Evolutionary conservation across 441 rosid species (phyloP).

Genomic region (Euphorbia schlechtendalii): DNA sequence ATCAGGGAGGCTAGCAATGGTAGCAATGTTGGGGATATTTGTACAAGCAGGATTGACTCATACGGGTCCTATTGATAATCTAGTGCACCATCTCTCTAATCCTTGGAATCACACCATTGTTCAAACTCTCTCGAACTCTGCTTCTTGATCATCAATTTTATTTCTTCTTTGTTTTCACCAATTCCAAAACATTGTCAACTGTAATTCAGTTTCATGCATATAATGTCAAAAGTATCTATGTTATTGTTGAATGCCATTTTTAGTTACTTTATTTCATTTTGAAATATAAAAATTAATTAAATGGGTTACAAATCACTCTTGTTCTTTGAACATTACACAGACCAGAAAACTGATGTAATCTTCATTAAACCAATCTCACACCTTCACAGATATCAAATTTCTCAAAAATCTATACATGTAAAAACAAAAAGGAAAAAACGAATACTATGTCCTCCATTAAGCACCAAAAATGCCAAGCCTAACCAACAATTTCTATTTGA

Average conservation of each 20-base stretch:
- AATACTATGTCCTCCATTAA: conserved; percentile 7
- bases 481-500: conserved; percentile 12
- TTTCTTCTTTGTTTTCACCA: background rate
- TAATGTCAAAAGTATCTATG: too few species aligned
- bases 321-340: background rate
- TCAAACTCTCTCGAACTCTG: conserved; percentile 53
- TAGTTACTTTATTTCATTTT: too few species aligned
- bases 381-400: conserved; percentile 6
- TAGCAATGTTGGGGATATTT: conserved; percentile 80
- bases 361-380: conserved; percentile 18
- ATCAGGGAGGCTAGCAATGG: conserved; percentile 85
- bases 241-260: too few species aligned
- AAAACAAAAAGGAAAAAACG: conserved; percentile 5
- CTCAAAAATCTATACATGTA: conserved; percentile 16
- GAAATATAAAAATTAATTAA: too few species aligned
- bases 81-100: conserved; percentile 72
- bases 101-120: conserved; percentile 90
- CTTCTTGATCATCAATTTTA: conserved; percentile 26
- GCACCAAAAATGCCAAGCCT: conserved; percentile 8
- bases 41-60: conserved; percentile 91
- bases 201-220: too few species aligned
- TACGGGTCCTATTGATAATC: conserved; percentile 82
- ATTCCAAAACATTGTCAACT: too few species aligned
- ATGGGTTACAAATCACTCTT: too few species aligned
- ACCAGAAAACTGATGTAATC: background rate